Percentiles rank a stretch among this genome's conserved stretches.
Conservation (phyloP, 176 grass and related monocot genomes). For the Oryza punctata region DNA sequence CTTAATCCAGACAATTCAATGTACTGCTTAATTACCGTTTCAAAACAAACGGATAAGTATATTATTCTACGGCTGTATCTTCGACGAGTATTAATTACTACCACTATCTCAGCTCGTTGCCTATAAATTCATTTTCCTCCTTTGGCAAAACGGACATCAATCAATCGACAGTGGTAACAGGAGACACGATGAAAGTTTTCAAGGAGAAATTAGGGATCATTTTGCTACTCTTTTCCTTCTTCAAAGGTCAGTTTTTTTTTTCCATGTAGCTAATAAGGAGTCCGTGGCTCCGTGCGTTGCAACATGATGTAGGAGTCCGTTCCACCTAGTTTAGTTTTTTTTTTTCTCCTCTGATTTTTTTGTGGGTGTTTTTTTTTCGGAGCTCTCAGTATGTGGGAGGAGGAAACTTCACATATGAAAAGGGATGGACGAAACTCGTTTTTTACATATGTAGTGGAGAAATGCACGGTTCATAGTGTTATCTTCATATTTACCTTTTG, state of each 20-base stretch:
- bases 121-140: slow-evolving; percentile 22
- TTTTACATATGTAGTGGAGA: no score
- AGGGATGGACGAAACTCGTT: no score
- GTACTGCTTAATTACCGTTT: background rate
- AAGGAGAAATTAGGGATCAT: background rate
- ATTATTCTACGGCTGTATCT: background rate
- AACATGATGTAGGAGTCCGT: no score
- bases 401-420: no score
- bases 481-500: no score
- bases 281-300: no score
- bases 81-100: background rate
- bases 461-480: no score
- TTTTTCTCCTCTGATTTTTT: no score
- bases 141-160: background rate
- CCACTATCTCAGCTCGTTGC: background rate
- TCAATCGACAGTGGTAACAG: background rate
- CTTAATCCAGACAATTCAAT: background rate
- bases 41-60: background rate
- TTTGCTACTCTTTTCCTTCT: slow-evolving; percentile 24
- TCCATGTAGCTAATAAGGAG: no score
- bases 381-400: no score
- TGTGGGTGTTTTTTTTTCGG: no score
- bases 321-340: no score
- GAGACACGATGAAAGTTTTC: background rate
- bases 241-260: slow-evolving; percentile 23